phyloP scores from a whole-genome alignment of 805 yeast species.

The Hanseniaspora singularis region DNA sequence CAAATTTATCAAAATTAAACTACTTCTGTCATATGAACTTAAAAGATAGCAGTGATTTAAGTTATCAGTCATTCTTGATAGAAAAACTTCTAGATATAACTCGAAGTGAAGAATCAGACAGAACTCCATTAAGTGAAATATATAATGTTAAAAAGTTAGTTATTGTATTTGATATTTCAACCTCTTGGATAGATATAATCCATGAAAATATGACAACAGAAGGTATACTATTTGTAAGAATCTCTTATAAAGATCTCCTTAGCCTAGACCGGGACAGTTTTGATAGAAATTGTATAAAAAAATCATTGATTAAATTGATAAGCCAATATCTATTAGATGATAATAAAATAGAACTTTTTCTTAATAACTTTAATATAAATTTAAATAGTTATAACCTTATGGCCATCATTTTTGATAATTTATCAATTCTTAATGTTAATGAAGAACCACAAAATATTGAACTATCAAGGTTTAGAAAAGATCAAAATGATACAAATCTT shows the following conservation, averaged over 20 bases:
- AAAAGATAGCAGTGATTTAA: not conserved
- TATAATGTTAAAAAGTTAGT: not conserved
- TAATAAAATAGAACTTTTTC: not conserved
- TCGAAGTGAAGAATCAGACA: not conserved
- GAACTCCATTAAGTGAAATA: not conserved
- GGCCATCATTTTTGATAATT: slow-evolving; percentile 4
- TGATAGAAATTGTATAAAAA: not conserved
- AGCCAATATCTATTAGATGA: not conserved
- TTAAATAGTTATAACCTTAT: not conserved
- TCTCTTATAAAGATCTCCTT: not conserved
- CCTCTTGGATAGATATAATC: not conserved
- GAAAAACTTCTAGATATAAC: not conserved
- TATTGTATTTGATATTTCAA: slow-evolving; percentile 1
- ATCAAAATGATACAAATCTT: not conserved
- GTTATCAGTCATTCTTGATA: slow-evolving; percentile 1
- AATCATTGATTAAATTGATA: not conserved
- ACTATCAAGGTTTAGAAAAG: not conserved
- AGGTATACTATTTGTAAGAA: not conserved
- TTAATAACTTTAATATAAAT: not conserved
- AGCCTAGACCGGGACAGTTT: not conserved
- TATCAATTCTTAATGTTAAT: not conserved
- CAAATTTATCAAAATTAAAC: not conserved
- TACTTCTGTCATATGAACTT: slow-evolving; percentile 1
- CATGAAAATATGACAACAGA: not conserved
- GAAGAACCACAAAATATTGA: slow-evolving; percentile 7